phyloP scores from a whole-genome alignment of 169 alveolate species.

The Plasmodium coatneyi region DNA sequence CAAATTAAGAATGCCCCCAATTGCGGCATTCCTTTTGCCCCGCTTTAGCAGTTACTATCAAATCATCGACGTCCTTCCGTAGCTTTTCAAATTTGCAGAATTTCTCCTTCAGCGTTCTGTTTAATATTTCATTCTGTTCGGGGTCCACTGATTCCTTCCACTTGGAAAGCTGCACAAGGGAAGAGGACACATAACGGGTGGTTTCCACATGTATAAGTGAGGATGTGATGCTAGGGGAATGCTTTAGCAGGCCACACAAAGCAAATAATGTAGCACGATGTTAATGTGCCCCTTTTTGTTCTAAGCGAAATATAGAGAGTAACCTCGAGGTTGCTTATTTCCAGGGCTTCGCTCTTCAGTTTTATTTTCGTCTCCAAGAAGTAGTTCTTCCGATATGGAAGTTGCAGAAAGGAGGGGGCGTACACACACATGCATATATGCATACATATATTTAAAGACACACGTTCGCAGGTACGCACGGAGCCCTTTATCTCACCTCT shows the following conservation, averaged over 20 bases:
- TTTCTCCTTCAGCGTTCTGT: conserved; percentile 12
- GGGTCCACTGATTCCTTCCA: conserved; percentile 44
- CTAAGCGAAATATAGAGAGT: background rate
- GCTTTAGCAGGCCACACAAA: background rate
- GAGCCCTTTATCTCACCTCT: conserved; percentile 11
- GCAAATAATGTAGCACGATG: background rate
- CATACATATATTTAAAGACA: background rate
- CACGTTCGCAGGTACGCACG: background rate
- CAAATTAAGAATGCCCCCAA: background rate
- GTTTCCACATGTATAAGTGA: background rate
- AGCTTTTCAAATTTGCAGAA: conserved; percentile 42
- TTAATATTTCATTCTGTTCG: conserved; percentile 39
- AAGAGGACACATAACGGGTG: background rate
- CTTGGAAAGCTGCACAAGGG: conserved; percentile 12
- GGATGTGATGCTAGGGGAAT: background rate
- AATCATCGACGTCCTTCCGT: conserved; percentile 38
- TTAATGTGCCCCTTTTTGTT: background rate
- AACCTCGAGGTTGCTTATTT: conserved; percentile 28
- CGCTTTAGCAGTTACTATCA: conserved; percentile 2
- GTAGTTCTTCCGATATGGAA: conserved; percentile 16
- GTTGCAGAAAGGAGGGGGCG: background rate
- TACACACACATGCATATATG: background rate
- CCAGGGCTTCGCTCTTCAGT: conserved; percentile 51
- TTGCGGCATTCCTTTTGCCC: background rate
- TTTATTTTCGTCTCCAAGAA: conserved; percentile 60